Percentiles rank a stretch among this genome's conserved stretches.
phyloP scores from a whole-genome alignment of 1,284 basidiomycete genomes.

The Fomitopsis betulina region DNA sequence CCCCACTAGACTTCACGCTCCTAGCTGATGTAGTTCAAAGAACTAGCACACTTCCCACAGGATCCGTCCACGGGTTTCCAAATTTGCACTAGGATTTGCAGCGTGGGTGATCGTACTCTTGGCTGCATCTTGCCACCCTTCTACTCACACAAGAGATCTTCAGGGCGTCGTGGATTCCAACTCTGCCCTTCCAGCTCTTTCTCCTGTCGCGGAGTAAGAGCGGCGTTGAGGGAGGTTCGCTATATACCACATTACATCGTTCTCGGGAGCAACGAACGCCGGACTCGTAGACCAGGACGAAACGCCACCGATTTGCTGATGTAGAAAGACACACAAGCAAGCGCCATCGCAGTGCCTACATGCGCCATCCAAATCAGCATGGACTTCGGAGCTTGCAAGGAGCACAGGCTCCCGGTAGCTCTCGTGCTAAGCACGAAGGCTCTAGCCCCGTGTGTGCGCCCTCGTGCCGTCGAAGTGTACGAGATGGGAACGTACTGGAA shows the following conservation, averaged over 20 bases:
- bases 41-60: too few relatives aligned
- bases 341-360: not conserved
- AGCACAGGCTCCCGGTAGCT: not conserved
- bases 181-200: not conserved
- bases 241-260: not conserved
- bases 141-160: too few relatives aligned
- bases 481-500: not conserved
- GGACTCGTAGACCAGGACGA: not conserved
- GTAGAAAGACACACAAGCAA: not conserved
- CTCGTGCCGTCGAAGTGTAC: not conserved
- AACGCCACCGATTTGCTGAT: not conserved
- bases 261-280: not conserved
- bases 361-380: not conserved
- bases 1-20: not conserved
- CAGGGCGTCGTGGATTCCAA: too few relatives aligned
- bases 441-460: not conserved
- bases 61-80: not conserved
- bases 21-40: not conserved
- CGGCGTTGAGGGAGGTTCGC: not conserved
- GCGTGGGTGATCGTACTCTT: not conserved
- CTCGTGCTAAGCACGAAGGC: not conserved
- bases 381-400: not conserved
- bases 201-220: not conserved
- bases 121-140: too few relatives aligned
- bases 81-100: not conserved